Evolutionary conservation across 345 rosid species (phyloP).

Genomic region (Citrus trifoliata): DNA sequence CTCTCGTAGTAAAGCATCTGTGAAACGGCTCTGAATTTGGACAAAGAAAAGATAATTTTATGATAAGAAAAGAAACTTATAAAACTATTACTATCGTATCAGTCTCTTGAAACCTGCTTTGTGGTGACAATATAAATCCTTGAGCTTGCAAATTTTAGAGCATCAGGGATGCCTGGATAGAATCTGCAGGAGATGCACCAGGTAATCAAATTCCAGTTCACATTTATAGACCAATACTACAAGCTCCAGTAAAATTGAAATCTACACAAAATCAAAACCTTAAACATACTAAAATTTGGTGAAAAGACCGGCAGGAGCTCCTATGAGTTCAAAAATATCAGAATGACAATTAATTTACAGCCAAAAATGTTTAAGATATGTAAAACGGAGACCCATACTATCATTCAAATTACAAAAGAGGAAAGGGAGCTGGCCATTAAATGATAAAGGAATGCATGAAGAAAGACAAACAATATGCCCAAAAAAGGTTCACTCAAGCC

Average conservation of each 20-base stretch:
- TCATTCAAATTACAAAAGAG: background rate
- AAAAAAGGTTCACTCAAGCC: too few species aligned
- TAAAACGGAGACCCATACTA: background rate
- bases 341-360: background rate
- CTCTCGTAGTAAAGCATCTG: too few species aligned
- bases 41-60: background rate
- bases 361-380: background rate
- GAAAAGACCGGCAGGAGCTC: background rate
- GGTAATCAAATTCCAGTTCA: slow-evolving; percentile 5
- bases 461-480: too few species aligned
- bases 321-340: background rate
- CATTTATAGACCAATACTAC: background rate
- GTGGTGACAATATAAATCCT: slow-evolving; percentile 77
- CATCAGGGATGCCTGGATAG: slow-evolving; percentile 89
- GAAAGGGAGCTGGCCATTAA: background rate
- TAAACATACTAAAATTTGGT: background rate
- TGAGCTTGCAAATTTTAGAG: slow-evolving; percentile 79
- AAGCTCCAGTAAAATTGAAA: background rate
- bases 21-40: background rate
- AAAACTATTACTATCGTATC: background rate
- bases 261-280: background rate
- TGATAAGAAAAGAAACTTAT: background rate
- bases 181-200: slow-evolving; percentile 46
- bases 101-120: slow-evolving; percentile 53
- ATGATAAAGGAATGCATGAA: too few species aligned